Conservation (phyloP, 1,284 basidiomycete species). For the Apiotrichum sp. region DNA sequence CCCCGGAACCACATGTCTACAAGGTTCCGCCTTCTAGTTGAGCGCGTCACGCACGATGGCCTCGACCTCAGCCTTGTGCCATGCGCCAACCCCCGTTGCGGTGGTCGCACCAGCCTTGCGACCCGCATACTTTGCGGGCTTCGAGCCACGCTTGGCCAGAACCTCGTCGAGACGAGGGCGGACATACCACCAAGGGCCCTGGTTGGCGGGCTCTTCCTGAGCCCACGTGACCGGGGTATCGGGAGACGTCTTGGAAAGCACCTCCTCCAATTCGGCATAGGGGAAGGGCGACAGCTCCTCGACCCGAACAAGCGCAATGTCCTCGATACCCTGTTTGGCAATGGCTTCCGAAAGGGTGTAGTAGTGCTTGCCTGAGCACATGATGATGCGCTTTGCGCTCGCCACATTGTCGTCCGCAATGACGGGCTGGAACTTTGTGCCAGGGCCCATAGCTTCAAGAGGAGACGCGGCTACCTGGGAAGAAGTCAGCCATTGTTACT, state of each 20-base stretch:
- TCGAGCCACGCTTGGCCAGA: constrained; percentile 41
- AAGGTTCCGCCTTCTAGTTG: not conserved
- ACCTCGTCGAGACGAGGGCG: constrained; percentile 55
- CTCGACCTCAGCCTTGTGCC: constrained; percentile 63
- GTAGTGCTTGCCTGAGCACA: constrained; percentile 72
- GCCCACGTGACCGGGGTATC: constrained; percentile 57
- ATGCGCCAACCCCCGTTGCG: constrained; percentile 66
- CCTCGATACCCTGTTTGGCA: constrained; percentile 50
- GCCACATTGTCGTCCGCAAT: constrained; percentile 51
- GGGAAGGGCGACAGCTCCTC: constrained; percentile 86
- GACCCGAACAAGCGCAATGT: constrained; percentile 64
- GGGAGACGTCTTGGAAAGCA: constrained; percentile 51
- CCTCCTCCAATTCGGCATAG: constrained; percentile 53
- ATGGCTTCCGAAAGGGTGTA: constrained; percentile 74
- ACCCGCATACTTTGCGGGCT: constrained; percentile 57
- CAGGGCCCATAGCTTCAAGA: constrained; percentile 59
- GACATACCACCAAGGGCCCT: constrained; percentile 70
- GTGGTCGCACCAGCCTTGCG: constrained; percentile 66
- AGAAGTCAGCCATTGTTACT: constrained; percentile 5
- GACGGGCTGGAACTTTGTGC: constrained; percentile 65
- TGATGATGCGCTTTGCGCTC: constrained; percentile 33
- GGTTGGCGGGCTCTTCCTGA: constrained; percentile 82
- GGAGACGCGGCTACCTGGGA: constrained; percentile 65
- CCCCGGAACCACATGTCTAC: too few species aligned
- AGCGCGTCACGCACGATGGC: constrained; percentile 54